Evolutionary conservation across 306 rosid genomes (phyloP).

Genomic region (Elaeagnus macrophylla): DNA sequence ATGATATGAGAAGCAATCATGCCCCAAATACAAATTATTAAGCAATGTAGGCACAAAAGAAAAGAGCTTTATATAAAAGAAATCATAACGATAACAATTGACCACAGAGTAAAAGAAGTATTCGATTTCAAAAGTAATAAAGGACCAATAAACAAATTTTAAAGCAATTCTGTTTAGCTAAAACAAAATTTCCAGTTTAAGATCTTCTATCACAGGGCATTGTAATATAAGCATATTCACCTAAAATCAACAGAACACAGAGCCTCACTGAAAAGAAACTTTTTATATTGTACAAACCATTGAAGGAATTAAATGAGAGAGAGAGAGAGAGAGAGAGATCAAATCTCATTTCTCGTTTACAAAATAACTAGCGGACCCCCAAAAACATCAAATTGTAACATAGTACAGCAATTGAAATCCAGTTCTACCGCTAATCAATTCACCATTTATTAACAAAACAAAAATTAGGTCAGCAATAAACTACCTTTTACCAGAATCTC

Average conservation of each 20-base stretch:
- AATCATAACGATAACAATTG: neutral
- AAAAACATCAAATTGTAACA: slow-evolving; percentile 2
- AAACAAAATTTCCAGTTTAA: slow-evolving; percentile 6
- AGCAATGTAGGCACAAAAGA: no score
- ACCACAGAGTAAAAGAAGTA: neutral
- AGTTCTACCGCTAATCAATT: slow-evolving; percentile 18
- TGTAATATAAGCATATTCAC: neutral
- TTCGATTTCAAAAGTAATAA: slow-evolving; percentile 11
- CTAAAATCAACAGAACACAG: slow-evolving; percentile 5
- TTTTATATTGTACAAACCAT: slow-evolving; percentile 14
- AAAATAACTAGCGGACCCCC: slow-evolving; percentile 12
- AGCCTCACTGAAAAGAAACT: slow-evolving; percentile 6
- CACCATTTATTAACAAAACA: neutral
- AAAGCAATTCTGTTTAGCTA: slow-evolving; percentile 10
- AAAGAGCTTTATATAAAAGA: no score
- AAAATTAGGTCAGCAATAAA: slow-evolving; percentile 12
- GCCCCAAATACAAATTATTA: no score
- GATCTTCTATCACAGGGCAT: neutral
- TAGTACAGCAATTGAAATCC: slow-evolving; percentile 2
- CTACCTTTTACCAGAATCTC: slow-evolving; percentile 16
- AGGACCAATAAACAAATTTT: neutral
- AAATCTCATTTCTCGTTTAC: slow-evolving; percentile 11
- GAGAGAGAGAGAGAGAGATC: slow-evolving; percentile 4
- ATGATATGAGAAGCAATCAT: no score
- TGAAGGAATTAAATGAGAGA: neutral